These are phyloP conservation scores for Funneliformis caledonium DNA, from an alignment of 371 early-diverging fungal species.

Conservation along the genomic window DNA sequence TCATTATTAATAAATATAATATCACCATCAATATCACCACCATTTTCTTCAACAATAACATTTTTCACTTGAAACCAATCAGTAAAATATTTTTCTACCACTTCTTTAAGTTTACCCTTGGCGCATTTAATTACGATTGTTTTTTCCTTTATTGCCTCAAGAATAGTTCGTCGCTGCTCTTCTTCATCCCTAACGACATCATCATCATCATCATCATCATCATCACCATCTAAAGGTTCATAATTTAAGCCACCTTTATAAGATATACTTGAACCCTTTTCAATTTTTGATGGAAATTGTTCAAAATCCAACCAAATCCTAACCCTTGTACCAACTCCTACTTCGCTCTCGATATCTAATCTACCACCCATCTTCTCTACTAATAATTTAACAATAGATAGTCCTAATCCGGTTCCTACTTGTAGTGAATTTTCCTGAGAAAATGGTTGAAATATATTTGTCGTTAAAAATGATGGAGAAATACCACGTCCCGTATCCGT, in stretches of 20 bases:
- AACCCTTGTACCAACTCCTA: slow-evolving; percentile 48
- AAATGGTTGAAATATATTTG: slow-evolving; percentile 49
- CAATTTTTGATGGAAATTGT: slow-evolving; percentile 42
- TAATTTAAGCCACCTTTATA: not conserved
- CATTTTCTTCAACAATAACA: not conserved
- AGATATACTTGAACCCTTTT: not conserved
- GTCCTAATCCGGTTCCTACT: slow-evolving; percentile 50
- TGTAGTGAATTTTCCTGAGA: slow-evolving; percentile 51
- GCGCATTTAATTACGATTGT: slow-evolving; percentile 11
- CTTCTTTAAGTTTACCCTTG: slow-evolving; percentile 21
- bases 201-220: not conserved
- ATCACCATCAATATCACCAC: not conserved
- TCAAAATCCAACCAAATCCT: slow-evolving; percentile 48
- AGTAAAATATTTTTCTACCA: slow-evolving; percentile 8
- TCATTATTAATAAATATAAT: slow-evolving; percentile 13
- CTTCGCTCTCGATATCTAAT: slow-evolving; percentile 50
- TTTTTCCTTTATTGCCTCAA: slow-evolving; percentile 22
- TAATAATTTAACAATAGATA: slow-evolving; percentile 47
- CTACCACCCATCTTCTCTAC: slow-evolving; percentile 49
- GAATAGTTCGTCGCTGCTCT: not conserved
- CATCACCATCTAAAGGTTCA: not conserved
- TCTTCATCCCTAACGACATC: slow-evolving; percentile 41
- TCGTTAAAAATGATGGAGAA: slow-evolving; percentile 47
- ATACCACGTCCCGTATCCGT: slow-evolving; percentile 52
- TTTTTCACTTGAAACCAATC: slow-evolving; percentile 28